Evolutionary conservation across 768 basidiomycete species (phyloP), one percentile per base, ranked within the genome.

Genomic region (Bullera alba): DNA sequence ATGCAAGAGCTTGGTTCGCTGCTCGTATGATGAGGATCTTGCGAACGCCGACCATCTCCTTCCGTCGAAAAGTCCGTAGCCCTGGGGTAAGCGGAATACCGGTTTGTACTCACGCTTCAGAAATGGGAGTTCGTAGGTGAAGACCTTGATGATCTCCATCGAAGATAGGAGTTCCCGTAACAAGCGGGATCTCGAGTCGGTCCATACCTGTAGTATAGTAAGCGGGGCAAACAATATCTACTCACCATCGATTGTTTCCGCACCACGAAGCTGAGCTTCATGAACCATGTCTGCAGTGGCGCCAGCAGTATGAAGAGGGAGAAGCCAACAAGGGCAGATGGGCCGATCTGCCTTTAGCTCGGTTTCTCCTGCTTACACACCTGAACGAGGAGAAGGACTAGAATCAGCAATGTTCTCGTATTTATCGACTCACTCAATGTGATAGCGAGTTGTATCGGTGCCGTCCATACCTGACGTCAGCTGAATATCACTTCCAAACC

Each of bases 61-160:
- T 73, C 19, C 74, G 70, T 25, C 84, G 76, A 27, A 79, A 22
- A 85, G 79, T 15, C 80, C 82, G 83, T 49, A 6, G 34, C 30
- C 32, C 27, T 26, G 32, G 22, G 39, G 36, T 19, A 56, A 34
- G 4, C 4, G 41, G 30, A 14, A 7, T 29, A 15, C n/a, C 17
- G 0, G 6, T 30, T 26, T 43, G 21, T 2, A 71, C 77, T 67
- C 53, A 83, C 84, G 76, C 54, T 80, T 76, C 37, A 84, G 68
- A 70, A 84, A 85, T 0, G 84, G 82, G 1, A 76, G 57, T 70
- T 86, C 85, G 55, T 84, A 85, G 23, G 80, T 82, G 65, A 86
- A 86, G 60, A 82, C 84, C 67, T 85, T 85, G 47, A 86, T 80
- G n/a, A 84, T 77, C 3, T 81, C 78, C 82, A 85, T 84, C 1